phyloP scores from a whole-genome alignment of 768 basidiomycete species.

The Amanita thiersii region DNA sequence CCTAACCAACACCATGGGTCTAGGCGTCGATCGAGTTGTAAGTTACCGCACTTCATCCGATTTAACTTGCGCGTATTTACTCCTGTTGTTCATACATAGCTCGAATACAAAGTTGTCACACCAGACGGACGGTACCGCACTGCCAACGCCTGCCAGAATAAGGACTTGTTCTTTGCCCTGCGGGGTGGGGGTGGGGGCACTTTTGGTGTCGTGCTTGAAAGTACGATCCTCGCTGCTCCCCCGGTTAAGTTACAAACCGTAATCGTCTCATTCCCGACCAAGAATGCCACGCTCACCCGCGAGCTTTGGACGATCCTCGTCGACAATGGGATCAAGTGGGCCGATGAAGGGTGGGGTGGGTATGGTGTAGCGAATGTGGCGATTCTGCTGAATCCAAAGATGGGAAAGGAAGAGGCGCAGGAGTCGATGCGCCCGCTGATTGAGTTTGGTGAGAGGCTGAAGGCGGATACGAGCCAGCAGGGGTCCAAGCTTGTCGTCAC shows the following conservation, averaged over 20 bases:
- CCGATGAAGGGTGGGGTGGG: conserved; percentile 42
- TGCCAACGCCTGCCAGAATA: conserved; percentile 32
- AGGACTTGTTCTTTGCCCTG: conserved; percentile 37
- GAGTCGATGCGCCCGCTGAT: conserved; percentile 34
- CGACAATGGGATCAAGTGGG: conserved; percentile 32
- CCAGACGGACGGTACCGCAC: conserved; percentile 32
- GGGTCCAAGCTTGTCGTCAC: conserved; percentile 22
- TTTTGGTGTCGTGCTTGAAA: conserved; percentile 28
- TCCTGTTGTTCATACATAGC: conserved; percentile 13
- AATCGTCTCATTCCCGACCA: conserved; percentile 21
- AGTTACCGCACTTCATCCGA: not conserved
- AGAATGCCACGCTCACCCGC: conserved; percentile 18
- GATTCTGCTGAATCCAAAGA: conserved; percentile 36
- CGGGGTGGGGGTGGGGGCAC: conserved; percentile 39
- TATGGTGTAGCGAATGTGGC: conserved; percentile 28
- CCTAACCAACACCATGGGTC: conserved; percentile 16
- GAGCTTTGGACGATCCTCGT: conserved; percentile 28
- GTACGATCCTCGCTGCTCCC: conserved; percentile 29
- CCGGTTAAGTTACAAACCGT: conserved; percentile 26
- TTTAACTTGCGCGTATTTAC: conserved; percentile 7
- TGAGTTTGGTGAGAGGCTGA: conserved; percentile 22
- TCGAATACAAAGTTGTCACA: conserved; percentile 30
- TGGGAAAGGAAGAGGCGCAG: conserved; percentile 26
- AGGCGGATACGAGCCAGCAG: conserved; percentile 14
- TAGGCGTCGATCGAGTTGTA: conserved; percentile 14